Evolutionary conservation across 108 stramenopile genomes (phyloP).

Genomic region (Cyclotella cryptica): DNA sequence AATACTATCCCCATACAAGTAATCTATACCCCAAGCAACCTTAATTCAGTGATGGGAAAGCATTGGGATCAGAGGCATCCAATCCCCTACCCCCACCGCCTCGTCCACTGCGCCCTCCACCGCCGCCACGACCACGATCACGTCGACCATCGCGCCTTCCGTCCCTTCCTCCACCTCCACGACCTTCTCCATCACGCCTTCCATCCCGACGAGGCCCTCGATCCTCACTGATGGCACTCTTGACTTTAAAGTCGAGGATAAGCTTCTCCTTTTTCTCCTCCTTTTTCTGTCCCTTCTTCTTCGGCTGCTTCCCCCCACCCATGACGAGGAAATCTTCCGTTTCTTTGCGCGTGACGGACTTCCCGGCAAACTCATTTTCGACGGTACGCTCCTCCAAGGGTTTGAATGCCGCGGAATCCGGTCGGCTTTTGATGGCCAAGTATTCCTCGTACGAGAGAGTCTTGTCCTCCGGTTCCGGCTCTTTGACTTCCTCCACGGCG

Average conservation of each 20-base stretch:
- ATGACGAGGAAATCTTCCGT: conserved; percentile 84
- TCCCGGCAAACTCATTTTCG: conserved; percentile 73
- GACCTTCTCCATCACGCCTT: conserved; percentile 51
- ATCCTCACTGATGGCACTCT: conserved; percentile 47
- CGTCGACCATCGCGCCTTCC: conserved; percentile 45
- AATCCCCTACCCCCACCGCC: conserved; percentile 49
- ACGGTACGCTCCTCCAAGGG: conserved; percentile 66
- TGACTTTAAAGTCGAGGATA: conserved; percentile 78
- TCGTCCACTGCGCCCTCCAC: conserved; percentile 50
- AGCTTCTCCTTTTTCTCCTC: conserved; percentile 70
- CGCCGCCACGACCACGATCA: conserved; percentile 34
- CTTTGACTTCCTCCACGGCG: conserved; percentile 52
- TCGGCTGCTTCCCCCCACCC: conserved; percentile 80
- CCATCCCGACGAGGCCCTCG: conserved; percentile 55
- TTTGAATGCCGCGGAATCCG: conserved; percentile 60
- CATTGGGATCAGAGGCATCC: conserved; percentile 67
- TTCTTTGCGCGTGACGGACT: conserved; percentile 49
- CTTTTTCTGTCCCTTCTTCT: conserved; percentile 58
- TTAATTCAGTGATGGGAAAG: conserved; percentile 71
- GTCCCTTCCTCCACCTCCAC: conserved; percentile 62
- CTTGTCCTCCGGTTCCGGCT: conserved; percentile 75
- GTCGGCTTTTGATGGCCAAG: conserved; percentile 66
- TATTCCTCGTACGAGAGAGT: conserved; percentile 90
- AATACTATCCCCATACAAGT: not conserved
- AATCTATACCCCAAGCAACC: not conserved